These are phyloP conservation scores for Glaciozyma antarctica DNA, from an alignment of 768 basidiomycete species.

Conservation along the genomic window DNA sequence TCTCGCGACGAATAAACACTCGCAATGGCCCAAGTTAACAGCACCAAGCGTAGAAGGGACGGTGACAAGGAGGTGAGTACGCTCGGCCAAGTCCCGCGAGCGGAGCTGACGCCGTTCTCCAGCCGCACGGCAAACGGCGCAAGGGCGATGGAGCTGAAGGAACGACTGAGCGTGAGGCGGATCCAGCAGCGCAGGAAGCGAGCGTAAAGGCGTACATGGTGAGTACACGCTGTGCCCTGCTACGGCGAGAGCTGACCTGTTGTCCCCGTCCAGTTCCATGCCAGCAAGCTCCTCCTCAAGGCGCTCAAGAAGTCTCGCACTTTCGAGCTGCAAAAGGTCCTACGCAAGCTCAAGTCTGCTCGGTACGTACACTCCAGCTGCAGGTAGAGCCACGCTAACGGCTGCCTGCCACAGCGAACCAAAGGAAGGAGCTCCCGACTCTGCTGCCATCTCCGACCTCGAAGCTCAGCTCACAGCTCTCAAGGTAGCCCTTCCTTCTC, in stretches of 20 bases:
- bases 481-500: constrained; percentile 11
- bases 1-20: too few relatives aligned
- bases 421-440: constrained; percentile 18
- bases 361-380: neutral
- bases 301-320: constrained; percentile 32
- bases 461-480: constrained; percentile 28
- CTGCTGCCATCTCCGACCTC: constrained; percentile 13
- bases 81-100: too few relatives aligned
- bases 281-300: constrained; percentile 21
- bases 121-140: constrained; percentile 8
- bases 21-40: too few relatives aligned
- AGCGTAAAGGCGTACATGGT: constrained; percentile 23
- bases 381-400: neutral
- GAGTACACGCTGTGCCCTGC: neutral
- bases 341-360: constrained; percentile 30
- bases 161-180: neutral
- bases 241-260: neutral
- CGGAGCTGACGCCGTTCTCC: neutral
- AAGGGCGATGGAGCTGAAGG: constrained; percentile 4
- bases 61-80: too few relatives aligned
- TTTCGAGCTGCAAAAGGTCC: constrained; percentile 35
- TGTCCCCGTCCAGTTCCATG: constrained; percentile 16
- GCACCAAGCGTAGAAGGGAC: too few relatives aligned
- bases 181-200: constrained; percentile 14
- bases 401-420: constrained; percentile 10